Conservation (phyloP, 331 rosid genomes). For the Cydonia oblonga region DNA sequence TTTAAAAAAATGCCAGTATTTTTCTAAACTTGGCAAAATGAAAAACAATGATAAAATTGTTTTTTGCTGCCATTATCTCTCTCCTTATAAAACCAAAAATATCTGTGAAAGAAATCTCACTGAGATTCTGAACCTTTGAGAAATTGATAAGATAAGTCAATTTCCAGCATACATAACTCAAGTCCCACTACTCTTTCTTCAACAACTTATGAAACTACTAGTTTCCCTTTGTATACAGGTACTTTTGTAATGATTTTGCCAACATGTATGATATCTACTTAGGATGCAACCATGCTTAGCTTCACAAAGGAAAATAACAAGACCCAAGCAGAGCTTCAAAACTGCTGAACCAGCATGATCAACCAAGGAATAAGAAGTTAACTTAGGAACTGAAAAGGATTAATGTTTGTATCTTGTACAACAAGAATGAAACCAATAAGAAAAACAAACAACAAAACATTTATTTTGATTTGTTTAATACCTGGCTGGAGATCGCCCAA, state of each 20-base stretch:
- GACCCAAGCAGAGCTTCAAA: neutral
- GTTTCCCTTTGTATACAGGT: neutral
- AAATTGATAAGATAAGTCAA: neutral
- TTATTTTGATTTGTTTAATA: constrained; percentile 6
- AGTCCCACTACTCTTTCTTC: neutral
- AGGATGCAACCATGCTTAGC: neutral
- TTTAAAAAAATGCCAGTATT: neutral
- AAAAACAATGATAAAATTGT: neutral
- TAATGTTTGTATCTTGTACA: neutral
- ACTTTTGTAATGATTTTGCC: neutral
- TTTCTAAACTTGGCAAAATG: neutral
- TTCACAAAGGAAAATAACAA: neutral
- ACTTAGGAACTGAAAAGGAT: neutral
- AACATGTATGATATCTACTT: neutral
- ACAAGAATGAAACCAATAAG: neutral
- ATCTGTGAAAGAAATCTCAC: neutral
- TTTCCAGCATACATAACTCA: neutral
- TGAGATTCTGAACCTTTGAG: neutral
- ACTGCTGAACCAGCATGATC: neutral
- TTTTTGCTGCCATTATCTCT: neutral
- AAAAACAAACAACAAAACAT: constrained; percentile 3
- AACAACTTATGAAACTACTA: neutral
- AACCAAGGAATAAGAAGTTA: neutral
- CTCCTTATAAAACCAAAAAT: neutral
- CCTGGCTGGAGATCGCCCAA: constrained; percentile 79